Evolutionary conservation across 2,329 filamentous ascomycete species (phyloP), one percentile per base, ranked within the genome.

Genomic region (Sphaceloma murrayae): DNA sequence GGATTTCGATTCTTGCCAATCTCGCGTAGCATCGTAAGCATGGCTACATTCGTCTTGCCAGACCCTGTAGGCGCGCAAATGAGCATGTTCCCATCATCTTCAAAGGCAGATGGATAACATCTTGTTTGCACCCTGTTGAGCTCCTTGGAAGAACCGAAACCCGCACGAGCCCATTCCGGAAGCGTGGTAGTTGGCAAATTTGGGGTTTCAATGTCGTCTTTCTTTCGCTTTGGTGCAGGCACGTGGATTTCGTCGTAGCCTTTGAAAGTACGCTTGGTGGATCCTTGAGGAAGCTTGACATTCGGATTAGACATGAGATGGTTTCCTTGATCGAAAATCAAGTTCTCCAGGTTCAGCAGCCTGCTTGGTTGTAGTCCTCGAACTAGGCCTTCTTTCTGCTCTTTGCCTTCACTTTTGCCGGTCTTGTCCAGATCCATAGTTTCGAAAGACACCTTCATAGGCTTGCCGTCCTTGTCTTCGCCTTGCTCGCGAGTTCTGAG

Each of bases 291-390:
- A 14, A 98, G 73, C 51, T 84, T 82, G 34, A 98, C 91, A 59
- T 87, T 95, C 5, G 87, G 84, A 56, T 98, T 98, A n/a, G 91
- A 96, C 89, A 96, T 98, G 32, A 98, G 73, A 68, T 98, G 91
- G 57, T 96, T 98, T 43, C 91, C 91, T 64, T 96, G 89, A 54
- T 96, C 91, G 59, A 98, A 98, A 29, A 95, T 76, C 24, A 98
- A 76, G 56, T 96, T 96, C 47, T 98, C 89, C 42, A 98, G 71
- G 59, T 96, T 96, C 61, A 98, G 86, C 33, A 86, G 68, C 58
- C 85, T 85, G 53, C 80, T 80, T 2, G 93, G 91, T 56, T 91
- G 84, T 27, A 98, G 70, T 10, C 86, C 87, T 45, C 88, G 85
- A 22, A 87, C 73, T 14, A 94, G 68, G 43, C 76, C 75, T 42